Evolutionary conservation across 441 rosid species (phyloP).

Genomic region (Erodium texanum): DNA sequence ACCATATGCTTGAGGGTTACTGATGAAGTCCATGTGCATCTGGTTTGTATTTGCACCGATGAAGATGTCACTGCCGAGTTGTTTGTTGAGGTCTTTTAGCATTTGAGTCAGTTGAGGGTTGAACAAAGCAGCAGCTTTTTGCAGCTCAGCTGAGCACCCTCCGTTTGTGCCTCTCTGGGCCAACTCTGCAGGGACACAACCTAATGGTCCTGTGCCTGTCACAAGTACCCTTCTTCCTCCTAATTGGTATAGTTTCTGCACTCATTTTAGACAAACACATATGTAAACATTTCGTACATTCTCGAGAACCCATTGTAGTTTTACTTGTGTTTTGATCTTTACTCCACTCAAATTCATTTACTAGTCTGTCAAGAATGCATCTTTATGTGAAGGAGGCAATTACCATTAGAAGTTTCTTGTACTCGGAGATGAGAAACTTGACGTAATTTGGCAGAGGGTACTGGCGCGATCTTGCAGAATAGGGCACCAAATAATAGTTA

Average conservation of each 20-base stretch:
- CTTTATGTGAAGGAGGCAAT: background rate
- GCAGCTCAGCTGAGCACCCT: conserved; percentile 16
- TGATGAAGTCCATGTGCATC: conserved; percentile 16
- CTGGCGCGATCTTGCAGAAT: conserved; percentile 48
- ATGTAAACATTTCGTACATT: no score
- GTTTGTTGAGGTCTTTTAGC: conserved; percentile 9
- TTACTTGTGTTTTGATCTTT: no score
- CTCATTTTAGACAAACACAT: background rate
- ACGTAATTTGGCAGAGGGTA: conserved; percentile 37
- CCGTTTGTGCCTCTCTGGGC: conserved; percentile 13
- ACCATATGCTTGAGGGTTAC: conserved; percentile 14
- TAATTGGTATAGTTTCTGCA: conserved; percentile 13
- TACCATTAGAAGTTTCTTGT: conserved; percentile 35
- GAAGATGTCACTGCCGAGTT: conserved; percentile 14
- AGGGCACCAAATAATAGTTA: conserved; percentile 50
- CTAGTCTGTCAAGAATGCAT: no score
- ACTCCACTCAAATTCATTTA: no score
- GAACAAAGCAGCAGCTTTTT: conserved; percentile 12
- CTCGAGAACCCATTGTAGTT: no score
- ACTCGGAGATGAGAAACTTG: conserved; percentile 36
- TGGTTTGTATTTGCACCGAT: conserved; percentile 12
- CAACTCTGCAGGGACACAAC: conserved; percentile 19
- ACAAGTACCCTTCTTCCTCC: conserved; percentile 6
- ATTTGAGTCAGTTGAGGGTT: conserved; percentile 21
- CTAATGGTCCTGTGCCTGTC: conserved; percentile 20